phyloP scores from a whole-genome alignment of 2,329 filamentous ascomycete species.

The Neofusicoccum laricinum region DNA sequence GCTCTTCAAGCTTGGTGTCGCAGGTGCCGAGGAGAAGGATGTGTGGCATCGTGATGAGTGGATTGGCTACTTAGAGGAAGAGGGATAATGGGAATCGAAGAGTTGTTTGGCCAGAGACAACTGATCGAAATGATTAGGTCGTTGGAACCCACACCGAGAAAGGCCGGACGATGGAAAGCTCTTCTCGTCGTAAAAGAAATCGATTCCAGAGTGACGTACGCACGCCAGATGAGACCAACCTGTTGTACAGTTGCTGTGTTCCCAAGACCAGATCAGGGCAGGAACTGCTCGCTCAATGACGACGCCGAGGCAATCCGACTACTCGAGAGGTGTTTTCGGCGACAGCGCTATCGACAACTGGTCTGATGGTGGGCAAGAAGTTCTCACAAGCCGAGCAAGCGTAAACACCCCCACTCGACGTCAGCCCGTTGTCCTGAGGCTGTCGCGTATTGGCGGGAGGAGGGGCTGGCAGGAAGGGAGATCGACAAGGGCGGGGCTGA shows the following conservation, averaged over 20 bases:
- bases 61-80: neutral
- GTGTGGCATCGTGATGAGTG: constrained; percentile 21
- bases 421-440: neutral
- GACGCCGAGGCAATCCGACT: no score
- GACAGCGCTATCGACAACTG: neutral
- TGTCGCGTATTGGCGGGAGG: neutral
- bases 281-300: no score
- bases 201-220: no score
- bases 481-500: constrained; percentile 10
- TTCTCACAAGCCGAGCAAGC: neutral
- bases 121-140: no score
- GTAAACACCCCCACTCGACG: neutral
- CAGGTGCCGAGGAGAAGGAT: constrained; percentile 61
- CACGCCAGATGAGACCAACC: no score
- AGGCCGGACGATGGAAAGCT: no score
- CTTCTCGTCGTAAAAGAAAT: no score
- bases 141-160: no score
- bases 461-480: constrained; percentile 1
- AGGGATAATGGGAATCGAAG: neutral
- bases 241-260: no score
- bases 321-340: no score
- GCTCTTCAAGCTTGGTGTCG: constrained; percentile 62
- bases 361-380: neutral
- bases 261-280: no score
- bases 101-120: neutral